Evolutionary conservation across 352 stramenopile species (phyloP), one percentile per base, ranked within the genome.

Genomic region (Phytophthora pluvialis): DNA sequence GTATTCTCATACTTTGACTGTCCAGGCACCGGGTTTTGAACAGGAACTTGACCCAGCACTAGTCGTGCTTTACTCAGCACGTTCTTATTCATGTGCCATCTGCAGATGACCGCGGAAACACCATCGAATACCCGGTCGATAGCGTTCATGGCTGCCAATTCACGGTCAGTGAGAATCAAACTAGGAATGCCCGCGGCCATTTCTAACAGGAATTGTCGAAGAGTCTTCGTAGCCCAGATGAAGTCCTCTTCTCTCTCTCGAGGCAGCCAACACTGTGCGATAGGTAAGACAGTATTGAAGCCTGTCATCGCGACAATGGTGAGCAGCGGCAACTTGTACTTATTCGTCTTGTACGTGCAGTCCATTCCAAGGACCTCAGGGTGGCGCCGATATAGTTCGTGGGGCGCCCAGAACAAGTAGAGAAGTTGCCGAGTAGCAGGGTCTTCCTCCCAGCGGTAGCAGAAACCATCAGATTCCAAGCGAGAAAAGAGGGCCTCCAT

Each of bases 331-430:
- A 67, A 31, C 6, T 67, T 49, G 43, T 56, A 61, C 26, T 32
- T 54, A 35, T 60, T 61, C 6, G 42, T 42, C 16, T 56, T 67
- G 43, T 64, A 50, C n/a, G 55, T 55, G n/a, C 55, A 55, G 42
- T 55, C 44, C 43, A 49, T 53, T 26, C 12, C 44, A 4, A 55
- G 1, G 26, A 63, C 26, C 0, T 48, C 35, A 3, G 7, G n/a
- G 15, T 63, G 43, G 6, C 55, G 4, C 8, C 25, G 21, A 38
- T 32, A 63, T 5, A 10, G 35, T 44, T 21, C 7, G 3, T 11
- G 38, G 38, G 38, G 35, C 3, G 44, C 32, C 55, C 55, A 63
- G 21, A 63, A 63, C 13, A 49, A 15, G 5, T 54, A 62, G 3
- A 38, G 38, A 43, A 50, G 29, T 16, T 44, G 38, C 4, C 36